A percentile compares a stretch with the other conserved stretches of the same genome.
Conservation (phyloP, 2,329 filamentous ascomycete genomes). For the Neonectria coccinea region DNA sequence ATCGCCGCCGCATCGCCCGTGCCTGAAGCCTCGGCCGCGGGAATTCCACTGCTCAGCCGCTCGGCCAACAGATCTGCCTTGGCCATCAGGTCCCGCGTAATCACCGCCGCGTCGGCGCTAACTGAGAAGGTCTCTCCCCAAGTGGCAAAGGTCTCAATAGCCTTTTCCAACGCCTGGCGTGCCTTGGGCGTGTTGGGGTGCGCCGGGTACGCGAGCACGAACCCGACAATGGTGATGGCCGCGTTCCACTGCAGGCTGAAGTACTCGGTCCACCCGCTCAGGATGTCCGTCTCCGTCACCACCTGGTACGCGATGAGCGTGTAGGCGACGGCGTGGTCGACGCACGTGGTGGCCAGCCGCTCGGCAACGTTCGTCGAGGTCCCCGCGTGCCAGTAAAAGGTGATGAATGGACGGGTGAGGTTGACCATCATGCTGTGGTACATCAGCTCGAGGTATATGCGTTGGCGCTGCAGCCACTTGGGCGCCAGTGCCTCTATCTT, state of each 20-base stretch:
- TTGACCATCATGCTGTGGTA: constrained; percentile 55
- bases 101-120: constrained; percentile 51
- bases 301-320: constrained; percentile 41
- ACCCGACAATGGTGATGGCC: constrained; percentile 50
- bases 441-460: constrained; percentile 55
- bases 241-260: constrained; percentile 46
- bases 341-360: constrained; percentile 32
- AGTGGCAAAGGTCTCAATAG: constrained; percentile 52
- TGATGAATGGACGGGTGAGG: constrained; percentile 55
- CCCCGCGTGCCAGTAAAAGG: constrained; percentile 42
- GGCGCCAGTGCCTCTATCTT: constrained; percentile 49
- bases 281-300: constrained; percentile 36
- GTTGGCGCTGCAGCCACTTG: constrained; percentile 54
- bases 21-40: not conserved
- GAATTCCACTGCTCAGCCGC: constrained; percentile 7
- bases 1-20: not conserved
- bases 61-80: constrained; percentile 37
- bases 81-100: constrained; percentile 49
- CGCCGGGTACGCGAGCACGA: constrained; percentile 48
- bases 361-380: constrained; percentile 33
- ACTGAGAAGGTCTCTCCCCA: constrained; percentile 56
- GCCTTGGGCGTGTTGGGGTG: constrained; percentile 37
- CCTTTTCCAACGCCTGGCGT: constrained; percentile 49
- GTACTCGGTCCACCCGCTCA: constrained; percentile 45
- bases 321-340: constrained; percentile 42